These are phyloP conservation scores for Solanum gracilifrons DNA, from an alignment of 257 asterid species.

Conservation along the genomic window DNA sequence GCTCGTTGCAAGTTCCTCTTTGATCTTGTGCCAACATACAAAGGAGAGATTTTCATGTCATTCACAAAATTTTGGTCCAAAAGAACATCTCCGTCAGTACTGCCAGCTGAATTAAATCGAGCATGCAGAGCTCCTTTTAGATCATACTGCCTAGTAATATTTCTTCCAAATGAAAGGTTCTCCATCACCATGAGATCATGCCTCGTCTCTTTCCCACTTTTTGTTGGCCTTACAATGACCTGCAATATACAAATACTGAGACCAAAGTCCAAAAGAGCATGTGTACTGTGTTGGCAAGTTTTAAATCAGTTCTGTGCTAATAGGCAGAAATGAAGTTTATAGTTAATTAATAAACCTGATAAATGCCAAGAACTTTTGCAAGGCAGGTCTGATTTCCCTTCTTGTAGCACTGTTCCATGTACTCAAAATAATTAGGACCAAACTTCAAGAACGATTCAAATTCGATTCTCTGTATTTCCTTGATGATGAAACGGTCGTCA, in stretches of 20 bases:
- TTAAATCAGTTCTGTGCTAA: background rate
- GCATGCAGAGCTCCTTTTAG: slow-evolving; percentile 92
- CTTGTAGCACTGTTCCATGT: slow-evolving; percentile 74
- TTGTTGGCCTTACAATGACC: slow-evolving; percentile 51
- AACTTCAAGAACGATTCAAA: slow-evolving; percentile 79
- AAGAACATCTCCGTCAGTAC: slow-evolving; percentile 64
- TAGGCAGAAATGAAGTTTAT: background rate
- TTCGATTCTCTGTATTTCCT: slow-evolving; percentile 72
- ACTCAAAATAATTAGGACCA: slow-evolving; percentile 57
- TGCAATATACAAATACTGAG: slow-evolving; percentile 7
- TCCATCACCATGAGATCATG: slow-evolving; percentile 94
- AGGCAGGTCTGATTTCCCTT: slow-evolving; percentile 84
- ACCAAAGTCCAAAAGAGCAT: background rate
- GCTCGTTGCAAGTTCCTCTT: slow-evolving; percentile 83
- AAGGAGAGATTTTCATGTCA: slow-evolving; percentile 79
- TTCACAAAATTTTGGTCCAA: slow-evolving; percentile 91
- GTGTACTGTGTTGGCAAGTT: background rate
- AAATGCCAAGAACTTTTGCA: slow-evolving; percentile 86
- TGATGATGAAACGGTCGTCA: slow-evolving; percentile 78
- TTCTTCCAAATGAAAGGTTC: slow-evolving; percentile 82
- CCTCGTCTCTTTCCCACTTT: slow-evolving; percentile 63
- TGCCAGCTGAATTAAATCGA: slow-evolving; percentile 44
- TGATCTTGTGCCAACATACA: slow-evolving; percentile 60
- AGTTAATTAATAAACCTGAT: slow-evolving; percentile 44
- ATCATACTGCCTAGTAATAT: slow-evolving; percentile 64